Evolutionary conservation across 2,329 filamentous ascomycete genomes (phyloP).

Genomic region (Parafenestella ontariensis): DNA sequence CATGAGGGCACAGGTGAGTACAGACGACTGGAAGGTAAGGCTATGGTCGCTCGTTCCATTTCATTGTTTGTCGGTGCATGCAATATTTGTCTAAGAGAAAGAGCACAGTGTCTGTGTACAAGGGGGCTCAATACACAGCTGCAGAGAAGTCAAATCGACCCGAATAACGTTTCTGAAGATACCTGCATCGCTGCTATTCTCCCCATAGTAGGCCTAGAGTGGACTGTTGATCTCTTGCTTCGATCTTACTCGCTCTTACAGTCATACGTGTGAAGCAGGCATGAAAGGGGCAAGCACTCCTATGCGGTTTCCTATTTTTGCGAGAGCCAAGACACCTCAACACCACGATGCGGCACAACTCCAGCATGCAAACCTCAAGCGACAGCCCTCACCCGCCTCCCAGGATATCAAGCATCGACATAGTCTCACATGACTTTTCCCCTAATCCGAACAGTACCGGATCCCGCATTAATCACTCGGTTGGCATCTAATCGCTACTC

Average conservation of each 20-base stretch:
- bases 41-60: neutral
- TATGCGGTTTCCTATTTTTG: slow-evolving; percentile 13
- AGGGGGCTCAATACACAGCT: too few relatives aligned
- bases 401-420: slow-evolving; percentile 49
- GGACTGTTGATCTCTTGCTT: neutral
- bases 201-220: neutral
- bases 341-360: slow-evolving; percentile 8
- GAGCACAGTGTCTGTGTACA: too few relatives aligned
- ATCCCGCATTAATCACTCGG: slow-evolving; percentile 45
- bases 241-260: neutral
- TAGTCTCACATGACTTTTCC: slow-evolving; percentile 49
- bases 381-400: slow-evolving; percentile 30
- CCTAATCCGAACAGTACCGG: slow-evolving; percentile 44
- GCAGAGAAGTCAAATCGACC: too few relatives aligned
- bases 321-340: neutral
- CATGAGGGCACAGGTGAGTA: neutral
- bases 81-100: neutral
- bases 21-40: neutral
- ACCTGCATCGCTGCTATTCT: too few relatives aligned
- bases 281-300: slow-evolving; percentile 10
- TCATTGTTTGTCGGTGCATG: neutral
- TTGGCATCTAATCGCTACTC: slow-evolving; percentile 36
- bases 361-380: slow-evolving; percentile 31
- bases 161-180: too few relatives aligned
- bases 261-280: neutral